Evolutionary conservation across 2,329 filamentous ascomycete genomes (phyloP), one percentile per base, ranked within the genome.

Genomic region (Drechslerella coelobrocha): DNA sequence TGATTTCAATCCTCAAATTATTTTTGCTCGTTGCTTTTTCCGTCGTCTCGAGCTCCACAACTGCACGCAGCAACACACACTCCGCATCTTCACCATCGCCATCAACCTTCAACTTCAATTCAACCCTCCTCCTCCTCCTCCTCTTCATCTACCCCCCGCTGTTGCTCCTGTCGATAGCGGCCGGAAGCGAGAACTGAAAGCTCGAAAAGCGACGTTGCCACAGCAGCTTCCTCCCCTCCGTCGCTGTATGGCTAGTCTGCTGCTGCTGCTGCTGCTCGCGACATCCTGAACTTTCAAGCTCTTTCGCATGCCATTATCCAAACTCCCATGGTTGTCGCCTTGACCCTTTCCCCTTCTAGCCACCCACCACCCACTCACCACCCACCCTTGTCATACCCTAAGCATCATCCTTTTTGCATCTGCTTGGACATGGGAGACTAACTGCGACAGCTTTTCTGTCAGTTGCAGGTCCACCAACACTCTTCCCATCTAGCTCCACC

Each of bases 1-100:
- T 71, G 66, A 71, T 71, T 71, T 71, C 66, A 71, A 63, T 71
- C 66, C 66, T 71, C 66, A 71, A 71, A 59, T 71, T 63, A 71
- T 71, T 71, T 57, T 12, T 43, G 48, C 37, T 34, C 37, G 52
- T 71, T 63, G 53, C 53, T 71, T 71, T 71, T 71, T 71, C 52
- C 26, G 45, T 72, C 57, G 52, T 69, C 53, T 69, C 59, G 57
- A 54, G 43, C 60, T 56, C 69, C 68, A 52, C 60, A 52, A 34
- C 60, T 56, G 23, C 56, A 54, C 54, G 8, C 41, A 7, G 41
- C 41, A 45, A 45, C 41, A 45, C 29, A 31, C 29, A 31, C 29
- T 2, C 34, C 26, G 26, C 52, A 19, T 26, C 29, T 23, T 17
- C 26, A 31, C 41, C 61, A 23, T 21, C 37, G 52, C n/a, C 23